phyloP scores from a whole-genome alignment of 2,329 filamentous ascomycete species.

The Aspergillus oerlinghausenensis region DNA sequence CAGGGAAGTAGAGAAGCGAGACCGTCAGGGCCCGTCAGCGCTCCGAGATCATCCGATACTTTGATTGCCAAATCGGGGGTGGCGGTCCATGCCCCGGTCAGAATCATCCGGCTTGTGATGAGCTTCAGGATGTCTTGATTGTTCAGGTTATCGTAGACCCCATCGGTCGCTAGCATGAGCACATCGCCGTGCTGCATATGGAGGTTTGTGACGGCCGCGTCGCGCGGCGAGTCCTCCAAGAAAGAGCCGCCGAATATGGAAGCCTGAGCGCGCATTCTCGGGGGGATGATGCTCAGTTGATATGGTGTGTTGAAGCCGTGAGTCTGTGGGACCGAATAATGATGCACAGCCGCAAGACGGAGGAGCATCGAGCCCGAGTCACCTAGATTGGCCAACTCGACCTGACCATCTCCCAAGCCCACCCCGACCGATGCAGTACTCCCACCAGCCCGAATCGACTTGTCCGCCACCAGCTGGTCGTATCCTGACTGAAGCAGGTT shows the following conservation, averaged over 20 bases:
- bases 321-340: conserved; percentile 79
- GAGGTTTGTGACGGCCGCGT: conserved; percentile 76
- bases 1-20: conserved; percentile 25
- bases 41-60: conserved; percentile 57
- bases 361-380: conserved; percentile 92
- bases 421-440: conserved; percentile 90
- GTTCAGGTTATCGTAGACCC: conserved; percentile 92
- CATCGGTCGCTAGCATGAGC: conserved; percentile 88
- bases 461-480: conserved; percentile 71
- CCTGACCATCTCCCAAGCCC: conserved; percentile 63
- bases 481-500: conserved; percentile 79
- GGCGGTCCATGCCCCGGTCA: conserved; percentile 67
- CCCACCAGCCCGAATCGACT: conserved; percentile 71
- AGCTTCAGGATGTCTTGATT: conserved; percentile 82
- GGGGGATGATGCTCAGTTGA: conserved; percentile 84
- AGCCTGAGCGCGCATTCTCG: conserved; percentile 71
- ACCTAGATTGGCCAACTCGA: conserved; percentile 90
- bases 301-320: conserved; percentile 98
- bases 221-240: conserved; percentile 75
- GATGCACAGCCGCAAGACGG: conserved; percentile 77
- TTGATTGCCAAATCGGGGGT: conserved; percentile 56
- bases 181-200: conserved; percentile 84
- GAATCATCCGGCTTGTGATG: conserved; percentile 71
- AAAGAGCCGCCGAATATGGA: conserved; percentile 77
- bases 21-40: conserved; percentile 49